phyloP scores from a whole-genome alignment of 176 grass and related monocot genomes.

The Avena eriantha region DNA sequence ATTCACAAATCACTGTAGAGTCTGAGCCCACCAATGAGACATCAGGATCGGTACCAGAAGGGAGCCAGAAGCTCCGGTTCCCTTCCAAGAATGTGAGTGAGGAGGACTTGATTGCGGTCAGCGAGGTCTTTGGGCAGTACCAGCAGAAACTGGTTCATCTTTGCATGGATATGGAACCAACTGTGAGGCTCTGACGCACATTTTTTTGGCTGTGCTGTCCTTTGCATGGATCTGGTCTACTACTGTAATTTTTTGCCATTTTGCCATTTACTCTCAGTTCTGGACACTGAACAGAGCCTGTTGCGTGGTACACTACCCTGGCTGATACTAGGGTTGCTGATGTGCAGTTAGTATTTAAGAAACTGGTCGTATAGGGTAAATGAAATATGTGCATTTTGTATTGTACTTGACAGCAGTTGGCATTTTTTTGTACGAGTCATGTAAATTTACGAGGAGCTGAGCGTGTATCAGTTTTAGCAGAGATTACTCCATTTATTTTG shows the following conservation, averaged over 20 bases:
- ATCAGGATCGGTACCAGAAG: slow-evolving; percentile 12
- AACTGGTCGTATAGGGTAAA: slow-evolving; percentile 18
- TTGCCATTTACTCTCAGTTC: slow-evolving; percentile 33
- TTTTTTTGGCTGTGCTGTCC: neutral
- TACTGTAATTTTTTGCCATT: slow-evolving; percentile 18
- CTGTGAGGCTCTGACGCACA: slow-evolving; percentile 31
- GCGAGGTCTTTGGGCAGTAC: slow-evolving; percentile 92
- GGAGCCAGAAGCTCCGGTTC: slow-evolving; percentile 61
- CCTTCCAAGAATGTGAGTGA: slow-evolving; percentile 75
- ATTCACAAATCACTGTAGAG: slow-evolving; percentile 51
- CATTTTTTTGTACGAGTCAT: neutral
- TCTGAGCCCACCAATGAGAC: slow-evolving; percentile 33
- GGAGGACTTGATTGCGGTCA: slow-evolving; percentile 72
- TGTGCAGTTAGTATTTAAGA: slow-evolving; percentile 22
- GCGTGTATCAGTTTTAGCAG: neutral
- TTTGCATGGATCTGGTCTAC: neutral
- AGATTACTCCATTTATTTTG: neutral
- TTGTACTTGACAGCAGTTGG: neutral
- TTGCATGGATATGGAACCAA: slow-evolving; percentile 78
- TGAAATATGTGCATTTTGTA: slow-evolving; percentile 32
- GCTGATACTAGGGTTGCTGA: slow-evolving; percentile 18
- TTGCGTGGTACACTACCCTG: slow-evolving; percentile 3
- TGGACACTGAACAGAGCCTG: neutral
- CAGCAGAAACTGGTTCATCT: slow-evolving; percentile 91
- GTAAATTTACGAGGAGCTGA: neutral